Evolutionary conservation across 2,329 filamentous ascomycete species (phyloP).

Genomic region (Scytalidium sp.): DNA sequence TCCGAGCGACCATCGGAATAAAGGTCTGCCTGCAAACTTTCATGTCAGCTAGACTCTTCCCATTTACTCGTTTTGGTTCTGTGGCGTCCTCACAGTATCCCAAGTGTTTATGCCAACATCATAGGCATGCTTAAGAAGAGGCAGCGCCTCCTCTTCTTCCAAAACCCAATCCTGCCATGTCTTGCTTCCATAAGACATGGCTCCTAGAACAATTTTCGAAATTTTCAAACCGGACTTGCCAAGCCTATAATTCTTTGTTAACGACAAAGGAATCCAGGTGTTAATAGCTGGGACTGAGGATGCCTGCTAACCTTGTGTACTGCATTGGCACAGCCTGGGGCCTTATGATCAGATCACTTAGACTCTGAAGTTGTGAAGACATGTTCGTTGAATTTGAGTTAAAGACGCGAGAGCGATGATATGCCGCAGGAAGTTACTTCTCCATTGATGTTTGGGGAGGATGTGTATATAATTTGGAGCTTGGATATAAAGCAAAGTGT

Average conservation of each 20-base stretch:
- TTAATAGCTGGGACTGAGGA: no score
- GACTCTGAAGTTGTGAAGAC: not conserved
- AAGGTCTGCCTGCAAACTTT: slow-evolving; percentile 14
- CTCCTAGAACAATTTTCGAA: slow-evolving; percentile 50
- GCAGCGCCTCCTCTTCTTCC: slow-evolving; percentile 43
- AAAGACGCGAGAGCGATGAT: not conserved
- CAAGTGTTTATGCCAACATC: slow-evolving; percentile 53
- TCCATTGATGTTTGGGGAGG: not conserved
- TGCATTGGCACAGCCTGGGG: not conserved
- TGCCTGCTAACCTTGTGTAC: not conserved
- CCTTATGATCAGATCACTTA: not conserved
- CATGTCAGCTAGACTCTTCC: no score
- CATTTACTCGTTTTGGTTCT: no score
- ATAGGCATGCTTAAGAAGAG: slow-evolving; percentile 52
- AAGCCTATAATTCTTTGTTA: no score
- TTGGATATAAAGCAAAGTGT: no score
- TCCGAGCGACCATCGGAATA: slow-evolving; percentile 63
- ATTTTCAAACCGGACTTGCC: slow-evolving; percentile 51
- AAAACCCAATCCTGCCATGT: slow-evolving; percentile 47
- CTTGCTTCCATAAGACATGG: slow-evolving; percentile 45
- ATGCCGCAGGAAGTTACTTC: no score
- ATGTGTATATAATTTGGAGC: not conserved
- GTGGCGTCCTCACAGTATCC: no score
- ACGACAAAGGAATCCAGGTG: no score
- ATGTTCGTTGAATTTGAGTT: not conserved